Evolutionary conservation across 306 rosid species (phyloP), one percentile per base, ranked within the genome.

Genomic region (Cyclanthera cordifolia): DNA sequence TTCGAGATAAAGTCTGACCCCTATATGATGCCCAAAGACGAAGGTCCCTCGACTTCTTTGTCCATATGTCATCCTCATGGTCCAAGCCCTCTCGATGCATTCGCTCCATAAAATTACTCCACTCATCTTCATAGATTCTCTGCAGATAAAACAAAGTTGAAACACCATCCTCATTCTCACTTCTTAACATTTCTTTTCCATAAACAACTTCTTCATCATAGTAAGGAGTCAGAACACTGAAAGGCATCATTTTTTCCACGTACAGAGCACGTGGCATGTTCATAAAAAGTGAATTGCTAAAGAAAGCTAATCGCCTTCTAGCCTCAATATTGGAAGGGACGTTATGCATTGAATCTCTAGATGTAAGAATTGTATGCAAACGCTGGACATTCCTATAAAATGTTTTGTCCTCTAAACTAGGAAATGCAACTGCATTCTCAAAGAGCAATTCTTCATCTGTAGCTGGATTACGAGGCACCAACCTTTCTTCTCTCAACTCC

Each of bases 1-100:
- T 92, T 60, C 96, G 96, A 34, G 95, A 87, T 74, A 92, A 72
- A 30, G 97, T 92, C 84, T 92, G 97, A 61, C 97, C 97, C 80
- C 97, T 85, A 66, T 82, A 81, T 4, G 97, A 91, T 16, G 85
- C 96, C 97, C 97, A 91, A 74, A 84, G 80, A 43, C 97, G 95
- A 63, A 89, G 87, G 32, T 91, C 92, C 76, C 77, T 80, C 11
- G 74, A 49, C 70, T 87, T 89, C 53, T 67, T 76, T 1, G 61
- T 43, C 87, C 85, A 91, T 49, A 89, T 61, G 66, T 87, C 96
- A 13, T 81, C 76, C 2, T 89, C 97, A 30, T 85, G 79, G 79
- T 79, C 69, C 86, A 84, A 11, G 30, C 97, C 96, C 37, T 85
- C 89, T 74, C 95, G 79, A 11, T 6, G 73, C 97, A 91, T 91